A percentile compares a stretch with the other conserved stretches of the same genome.
phyloP scores from a whole-genome alignment of 1,139 yeast genomes.

The Meyerozyma guilliermondii region DNA sequence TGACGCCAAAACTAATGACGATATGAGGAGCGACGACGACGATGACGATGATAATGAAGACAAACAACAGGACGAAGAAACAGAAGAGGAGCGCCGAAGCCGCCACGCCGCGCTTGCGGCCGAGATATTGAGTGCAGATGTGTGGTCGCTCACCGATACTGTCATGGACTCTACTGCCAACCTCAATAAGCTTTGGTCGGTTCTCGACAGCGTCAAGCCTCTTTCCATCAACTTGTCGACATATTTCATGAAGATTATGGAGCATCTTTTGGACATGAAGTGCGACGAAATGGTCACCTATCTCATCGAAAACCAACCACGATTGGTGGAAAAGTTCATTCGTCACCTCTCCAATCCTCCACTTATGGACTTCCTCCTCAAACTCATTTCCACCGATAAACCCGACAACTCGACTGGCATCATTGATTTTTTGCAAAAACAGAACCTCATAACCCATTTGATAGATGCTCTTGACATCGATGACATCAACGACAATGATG shows the following conservation, averaged over 20 bases:
- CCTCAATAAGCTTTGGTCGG: conserved; percentile 70
- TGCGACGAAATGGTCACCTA: conserved; percentile 75
- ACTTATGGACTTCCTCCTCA: conserved; percentile 74
- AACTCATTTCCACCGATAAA: conserved; percentile 74
- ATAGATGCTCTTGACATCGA: conserved; percentile 49
- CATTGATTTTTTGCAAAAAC: conserved; percentile 64
- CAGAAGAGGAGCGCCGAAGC: conserved; percentile 49
- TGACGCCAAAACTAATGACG: conserved; percentile 8
- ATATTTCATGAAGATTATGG: conserved; percentile 91
- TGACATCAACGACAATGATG: conserved; percentile 4
- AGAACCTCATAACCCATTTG: conserved; percentile 54
- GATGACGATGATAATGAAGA: conserved; percentile 15
- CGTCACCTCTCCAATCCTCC: conserved; percentile 82
- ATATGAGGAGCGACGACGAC: conserved; percentile 6
- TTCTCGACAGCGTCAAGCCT: conserved; percentile 55
- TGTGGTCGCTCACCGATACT: conserved; percentile 91
- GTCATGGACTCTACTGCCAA: conserved; percentile 72
- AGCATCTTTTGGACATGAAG: conserved; percentile 87
- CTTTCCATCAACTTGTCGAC: conserved; percentile 76
- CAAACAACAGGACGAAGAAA: conserved; percentile 27
- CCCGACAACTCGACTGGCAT: conserved; percentile 76
- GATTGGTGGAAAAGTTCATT: conserved; percentile 64
- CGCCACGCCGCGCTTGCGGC: conserved; percentile 85
- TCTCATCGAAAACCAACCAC: conserved; percentile 56
- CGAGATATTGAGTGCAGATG: conserved; percentile 86